Base-by-base conservation (phyloP, 345 rosid species). In the Hirschfeldia incana region DNA sequence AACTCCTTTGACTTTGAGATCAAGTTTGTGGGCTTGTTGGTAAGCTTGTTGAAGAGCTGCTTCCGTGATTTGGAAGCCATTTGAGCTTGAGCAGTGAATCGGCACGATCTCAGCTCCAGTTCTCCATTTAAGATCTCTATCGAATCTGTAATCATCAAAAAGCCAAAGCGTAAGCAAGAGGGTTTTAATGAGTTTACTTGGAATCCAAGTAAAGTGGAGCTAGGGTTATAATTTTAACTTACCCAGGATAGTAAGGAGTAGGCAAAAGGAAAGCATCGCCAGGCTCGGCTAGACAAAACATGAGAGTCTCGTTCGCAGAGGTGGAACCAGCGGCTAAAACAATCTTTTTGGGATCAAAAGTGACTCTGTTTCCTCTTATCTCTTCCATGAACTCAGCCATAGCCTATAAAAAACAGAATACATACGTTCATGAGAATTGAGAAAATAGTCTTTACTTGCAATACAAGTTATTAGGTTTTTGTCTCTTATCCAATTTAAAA, bases 231-330 rank as follows among this genome's bases (percentile, higher is more conserved):
- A 37, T 71, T 68, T 70, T 30, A 65, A 77, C 78, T 73, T 83
- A 90, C 97, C 97, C 97, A 30, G 97, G 94, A 37, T 91, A 91
- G 79, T 91, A 91, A 73, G 97, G 97, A 8, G 90, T 88, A 26
- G 97, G 97, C 72, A 92, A 83, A 36, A 92, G 97, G 71, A 92
- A 84, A 62, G 94, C 94, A 27, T 92, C 93, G 59, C 97, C 94
- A 15, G 83, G 85, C 65, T 92, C 89, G 3, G 93, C 93, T 2
- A 92, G 89, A 66, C 97, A 92, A 55, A 90, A 90, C 81, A 90
- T 84, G 76, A 92, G 90, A 21, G 90, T 86, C 80, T 92, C 97
- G 78, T 92, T 92, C 1, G 97, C 97, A 2, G 97, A 85, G 15
- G 97, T 92, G 49, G 97, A 90, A 77, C 97, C 97, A 27, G 97